phyloP scores from a whole-genome alignment of 495 filamentous ascomycete genomes.

The Immersiella caudata region DNA sequence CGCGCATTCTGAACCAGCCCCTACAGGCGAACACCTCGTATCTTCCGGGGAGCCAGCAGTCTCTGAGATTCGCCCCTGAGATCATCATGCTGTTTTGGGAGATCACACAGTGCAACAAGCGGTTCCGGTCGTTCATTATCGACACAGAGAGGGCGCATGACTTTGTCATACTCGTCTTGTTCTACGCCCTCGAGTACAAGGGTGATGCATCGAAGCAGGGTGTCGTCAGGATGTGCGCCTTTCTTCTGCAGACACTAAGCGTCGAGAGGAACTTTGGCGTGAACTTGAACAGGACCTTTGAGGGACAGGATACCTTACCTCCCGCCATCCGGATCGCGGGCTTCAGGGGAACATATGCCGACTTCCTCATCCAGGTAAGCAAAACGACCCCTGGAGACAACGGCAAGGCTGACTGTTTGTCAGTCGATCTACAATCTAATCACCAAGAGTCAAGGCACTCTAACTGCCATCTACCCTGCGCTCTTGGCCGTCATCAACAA shows the following conservation, averaged over 20 bases:
- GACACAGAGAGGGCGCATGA: slow-evolving; percentile 93
- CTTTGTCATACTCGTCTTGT: slow-evolving; percentile 86
- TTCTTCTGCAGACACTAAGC: slow-evolving; percentile 92
- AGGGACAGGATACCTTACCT: slow-evolving; percentile 86
- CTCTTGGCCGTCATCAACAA: slow-evolving; percentile 93
- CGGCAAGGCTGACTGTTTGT: slow-evolving; percentile 35
- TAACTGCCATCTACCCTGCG: slow-evolving; percentile 91
- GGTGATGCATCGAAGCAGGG: slow-evolving; percentile 86
- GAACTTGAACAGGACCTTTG: slow-evolving; percentile 86
- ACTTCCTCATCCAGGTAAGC: slow-evolving; percentile 89
- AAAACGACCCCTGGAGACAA: background rate
- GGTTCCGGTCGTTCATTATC: slow-evolving; percentile 95
- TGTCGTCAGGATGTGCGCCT: slow-evolving; percentile 93
- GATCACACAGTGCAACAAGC: slow-evolving; percentile 93
- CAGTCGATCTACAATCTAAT: slow-evolving; percentile 93
- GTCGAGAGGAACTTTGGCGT: slow-evolving; percentile 89
- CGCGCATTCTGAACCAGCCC: slow-evolving; percentile 87
- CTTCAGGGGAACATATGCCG: slow-evolving; percentile 90
- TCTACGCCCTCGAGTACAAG: slow-evolving; percentile 89
- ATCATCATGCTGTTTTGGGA: slow-evolving; percentile 99
- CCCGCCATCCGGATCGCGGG: slow-evolving; percentile 74
- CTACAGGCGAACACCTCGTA: slow-evolving; percentile 86
- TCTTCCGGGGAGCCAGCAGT: slow-evolving; percentile 81
- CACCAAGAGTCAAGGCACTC: slow-evolving; percentile 85
- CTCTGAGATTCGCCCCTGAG: slow-evolving; percentile 87